phyloP scores from a whole-genome alignment of 2,329 filamentous ascomycete species.

The Diplodia seriata region DNA sequence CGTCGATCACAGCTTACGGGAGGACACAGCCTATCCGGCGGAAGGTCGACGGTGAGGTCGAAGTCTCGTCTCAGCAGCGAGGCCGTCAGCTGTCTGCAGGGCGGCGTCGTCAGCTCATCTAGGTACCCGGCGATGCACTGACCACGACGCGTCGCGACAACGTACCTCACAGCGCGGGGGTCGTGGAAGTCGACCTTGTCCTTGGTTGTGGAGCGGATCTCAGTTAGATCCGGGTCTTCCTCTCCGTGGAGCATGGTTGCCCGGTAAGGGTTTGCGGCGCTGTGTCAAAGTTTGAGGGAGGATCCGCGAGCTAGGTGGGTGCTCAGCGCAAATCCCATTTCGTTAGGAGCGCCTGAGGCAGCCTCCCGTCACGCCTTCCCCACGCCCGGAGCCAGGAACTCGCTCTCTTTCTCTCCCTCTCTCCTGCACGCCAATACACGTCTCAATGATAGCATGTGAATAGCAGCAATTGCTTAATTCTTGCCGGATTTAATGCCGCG shows the following conservation, averaged over 20 bases:
- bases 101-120: conserved; percentile 26
- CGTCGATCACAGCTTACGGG: conserved; percentile 61
- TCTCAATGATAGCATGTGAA: neutral
- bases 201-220: conserved; percentile 44
- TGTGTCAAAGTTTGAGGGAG: conserved; percentile 30
- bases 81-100: conserved; percentile 70
- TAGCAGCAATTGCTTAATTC: neutral
- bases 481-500: neutral
- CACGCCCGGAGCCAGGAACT: neutral
- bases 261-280: conserved; percentile 14
- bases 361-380: neutral
- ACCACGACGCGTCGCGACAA: conserved; percentile 9
- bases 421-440: neutral
- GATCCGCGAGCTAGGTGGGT: conserved; percentile 30
- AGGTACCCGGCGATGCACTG: conserved; percentile 17
- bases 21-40: conserved; percentile 81
- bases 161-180: conserved; percentile 74
- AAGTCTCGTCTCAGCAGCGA: conserved; percentile 80
- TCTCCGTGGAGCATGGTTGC: conserved; percentile 28
- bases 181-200: conserved; percentile 80
- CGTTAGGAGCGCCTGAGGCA: conserved; percentile 8
- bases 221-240: conserved; percentile 27
- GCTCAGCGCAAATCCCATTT: conserved; percentile 29
- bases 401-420: no score
- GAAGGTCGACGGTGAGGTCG: conserved; percentile 71